A percentile compares a stretch with the other conserved stretches of the same genome.
Conservation (phyloP, 371 early-diverging fungal species). For the Mucor saturninus region DNA sequence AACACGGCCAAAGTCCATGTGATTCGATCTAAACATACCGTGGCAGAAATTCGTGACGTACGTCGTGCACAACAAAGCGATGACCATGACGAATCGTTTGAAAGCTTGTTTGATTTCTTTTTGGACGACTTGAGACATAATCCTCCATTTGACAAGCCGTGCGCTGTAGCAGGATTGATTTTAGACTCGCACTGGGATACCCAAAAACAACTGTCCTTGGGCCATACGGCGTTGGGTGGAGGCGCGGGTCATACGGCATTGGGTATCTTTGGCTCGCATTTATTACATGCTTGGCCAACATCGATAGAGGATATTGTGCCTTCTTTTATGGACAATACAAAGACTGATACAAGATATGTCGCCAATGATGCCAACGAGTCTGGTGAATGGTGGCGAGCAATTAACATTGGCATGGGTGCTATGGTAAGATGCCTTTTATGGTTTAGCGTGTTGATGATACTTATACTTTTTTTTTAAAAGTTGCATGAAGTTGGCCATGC, state of each 20-base stretch:
- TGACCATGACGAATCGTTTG: constrained; percentile 25
- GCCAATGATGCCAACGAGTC: constrained; percentile 67
- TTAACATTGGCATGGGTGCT: constrained; percentile 75
- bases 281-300: constrained; percentile 68
- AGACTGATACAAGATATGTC: constrained; percentile 55
- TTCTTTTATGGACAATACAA: constrained; percentile 60
- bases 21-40: constrained; percentile 51
- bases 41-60: constrained; percentile 61
- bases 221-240: constrained; percentile 75
- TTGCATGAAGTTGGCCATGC: constrained; percentile 75
- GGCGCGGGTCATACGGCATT: constrained; percentile 50
- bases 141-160: constrained; percentile 43
- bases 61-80: constrained; percentile 64
- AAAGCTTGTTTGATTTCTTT: constrained; percentile 50
- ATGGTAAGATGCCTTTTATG: constrained; percentile 34
- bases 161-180: constrained; percentile 60
- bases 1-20: constrained; percentile 66
- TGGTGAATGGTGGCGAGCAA: constrained; percentile 61
- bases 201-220: constrained; percentile 47
- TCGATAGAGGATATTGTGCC: constrained; percentile 62
- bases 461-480: background rate
- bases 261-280: constrained; percentile 75
- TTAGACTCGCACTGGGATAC: constrained; percentile 68
- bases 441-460: no score
- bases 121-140: constrained; percentile 50